Base-by-base conservation (phyloP, 73 alveolate species). In the Tetrahymena thermophila region DNA sequence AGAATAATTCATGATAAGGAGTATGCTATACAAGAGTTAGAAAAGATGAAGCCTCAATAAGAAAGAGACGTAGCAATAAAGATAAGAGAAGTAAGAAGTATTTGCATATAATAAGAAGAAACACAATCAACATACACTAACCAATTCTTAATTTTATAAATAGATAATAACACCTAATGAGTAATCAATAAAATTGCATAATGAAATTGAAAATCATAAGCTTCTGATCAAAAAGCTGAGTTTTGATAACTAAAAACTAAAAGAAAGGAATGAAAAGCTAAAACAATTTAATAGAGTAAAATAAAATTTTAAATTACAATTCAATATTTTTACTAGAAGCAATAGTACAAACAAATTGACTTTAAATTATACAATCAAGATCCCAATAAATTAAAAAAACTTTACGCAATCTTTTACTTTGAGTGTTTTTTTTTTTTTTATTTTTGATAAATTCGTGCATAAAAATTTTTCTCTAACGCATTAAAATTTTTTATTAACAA, bases 1-100 rank as follows among this genome's bases (percentile, higher is more conserved):
- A 50, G 97, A 10, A 95, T 50, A 14, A 95, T 95, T 89, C 97
- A 95, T 35, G 97, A 95, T 95, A 95, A 95, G 21, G 97, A 95
- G 56, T 95, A 95, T 95, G 97, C 97, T 1, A 95, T 95, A 44
- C 42, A 95, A n/a, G 97, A 95, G 19, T 56, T 95, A 10, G 97
- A 95, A 55, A 35, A 94, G 21, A 89, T 95, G 95, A 95, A 95
- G 34, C 97, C 97, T 13, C 93, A 85, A 23, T 55, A 95, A 93
- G 97, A 95, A 71, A 85, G 55, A 56, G 97, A 95, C 31, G 89
- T 71, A n/a, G 89, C 89, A 1, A 71, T 71, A 71, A 71, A 71
- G n/a, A 71, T 71, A 71, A 71, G 89, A 71, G 89, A 71, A 71
- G 89, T 71, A 71, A 71, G 89, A 28, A 71, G 37, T 31, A 71